Base-by-base conservation (phyloP, 805 yeast species). In the Diddensiella santjacobensis region DNA sequence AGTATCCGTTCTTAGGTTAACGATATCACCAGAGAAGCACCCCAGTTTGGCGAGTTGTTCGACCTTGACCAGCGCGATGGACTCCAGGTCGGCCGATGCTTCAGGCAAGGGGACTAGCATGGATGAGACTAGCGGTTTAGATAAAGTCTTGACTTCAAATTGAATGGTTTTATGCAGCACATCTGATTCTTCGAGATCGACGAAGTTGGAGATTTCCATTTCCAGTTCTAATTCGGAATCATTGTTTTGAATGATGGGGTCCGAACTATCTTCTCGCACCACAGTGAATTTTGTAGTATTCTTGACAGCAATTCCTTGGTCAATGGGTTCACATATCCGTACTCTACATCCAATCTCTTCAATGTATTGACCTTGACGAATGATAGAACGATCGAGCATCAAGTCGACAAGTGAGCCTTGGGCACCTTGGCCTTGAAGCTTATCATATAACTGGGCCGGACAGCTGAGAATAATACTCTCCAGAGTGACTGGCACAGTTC, bases 1-100 rank as follows among this genome's bases (percentile, higher is more conserved):
- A 42, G 13, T 29, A 31, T 15, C 41, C 11, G 49, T 38, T 13
- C 17, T 11, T 5, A 66, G 6, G 19, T 48, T 20, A 43, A 80
- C 81, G 42, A 75, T 63, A 58, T 85, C 93, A 2, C 95, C 95
- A 48, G 83, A 79, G 52, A 84, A 78, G 20, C 78, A 71, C 0
- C 87, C 85, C 22, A 84, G 66, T 19, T 70, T 72, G 18, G 79
- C 71, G 22, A 87, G 67, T 39, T 76, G 81, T 8, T 66, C 61
- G 1, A 80, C 68, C 38, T 74, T 71, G 10, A 81, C 63, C 48
- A 71, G 75, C 0, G 67, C 80, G 23, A 69, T 59, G n/a, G 71
- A 54, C 46, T 73, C 76, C 15, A 67, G 65, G 52, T 80, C 85
- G 26, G 73, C 81, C 2, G 45, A 37, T 4, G 55, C 47, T 3